These are phyloP conservation scores for Mycena haematopus DNA, from an alignment of 768 basidiomycete genomes.

Conservation along the genomic window DNA sequence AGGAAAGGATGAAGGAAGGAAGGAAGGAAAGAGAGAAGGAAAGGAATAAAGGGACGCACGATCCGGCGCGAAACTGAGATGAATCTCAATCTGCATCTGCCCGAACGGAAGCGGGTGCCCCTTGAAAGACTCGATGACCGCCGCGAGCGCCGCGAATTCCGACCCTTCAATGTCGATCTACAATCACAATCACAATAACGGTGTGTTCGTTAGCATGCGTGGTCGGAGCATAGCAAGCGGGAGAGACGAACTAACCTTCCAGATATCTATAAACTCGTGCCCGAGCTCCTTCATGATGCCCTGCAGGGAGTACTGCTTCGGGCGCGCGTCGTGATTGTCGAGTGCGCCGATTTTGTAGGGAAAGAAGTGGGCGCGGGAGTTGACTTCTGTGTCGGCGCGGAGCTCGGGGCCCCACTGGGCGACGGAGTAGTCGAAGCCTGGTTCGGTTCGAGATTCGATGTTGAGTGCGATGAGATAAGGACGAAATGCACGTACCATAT, in stretches of 20 bases:
- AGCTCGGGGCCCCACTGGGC: constrained; percentile 37
- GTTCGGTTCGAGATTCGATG: not conserved
- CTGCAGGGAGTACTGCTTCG: constrained; percentile 53
- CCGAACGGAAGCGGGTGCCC: constrained; percentile 51
- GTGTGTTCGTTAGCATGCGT: no score
- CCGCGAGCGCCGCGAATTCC: constrained; percentile 51
- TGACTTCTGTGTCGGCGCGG: constrained; percentile 34
- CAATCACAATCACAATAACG: constrained; percentile 27
- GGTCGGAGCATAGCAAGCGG: not conserved
- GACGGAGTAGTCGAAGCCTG: constrained; percentile 28
- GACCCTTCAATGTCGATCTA: constrained; percentile 57
- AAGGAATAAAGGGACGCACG: not conserved
- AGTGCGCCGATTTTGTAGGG: constrained; percentile 46
- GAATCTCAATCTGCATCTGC: constrained; percentile 55
- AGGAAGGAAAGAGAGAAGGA: not conserved
- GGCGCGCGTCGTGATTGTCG: constrained; percentile 43
- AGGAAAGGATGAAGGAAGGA: no score
- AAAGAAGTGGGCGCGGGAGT: constrained; percentile 48
- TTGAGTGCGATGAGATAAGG: not conserved
- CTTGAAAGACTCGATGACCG: constrained; percentile 46
- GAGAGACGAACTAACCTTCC: not conserved
- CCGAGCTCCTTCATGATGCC: constrained; percentile 53
- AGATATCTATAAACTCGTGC: constrained; percentile 19
- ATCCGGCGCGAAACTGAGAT: constrained; percentile 30
- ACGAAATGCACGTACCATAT: constrained; percentile 22